Evolutionary conservation across 2,329 filamentous ascomycete genomes (phyloP), one percentile per base, ranked within the genome.

Genomic region (Penicillium sp.): DNA sequence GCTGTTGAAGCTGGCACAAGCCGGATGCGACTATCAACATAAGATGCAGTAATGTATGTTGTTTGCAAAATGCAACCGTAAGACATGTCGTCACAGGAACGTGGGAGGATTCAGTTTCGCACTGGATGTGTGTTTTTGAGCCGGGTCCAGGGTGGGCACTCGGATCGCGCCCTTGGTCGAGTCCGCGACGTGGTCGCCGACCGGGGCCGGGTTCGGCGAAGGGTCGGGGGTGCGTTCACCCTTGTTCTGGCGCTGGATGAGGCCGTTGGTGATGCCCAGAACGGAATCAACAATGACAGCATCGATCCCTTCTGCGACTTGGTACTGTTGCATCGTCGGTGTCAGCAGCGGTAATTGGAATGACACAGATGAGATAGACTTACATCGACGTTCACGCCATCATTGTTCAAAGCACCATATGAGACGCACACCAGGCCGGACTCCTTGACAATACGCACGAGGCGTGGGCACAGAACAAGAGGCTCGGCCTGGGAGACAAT

Each of bases 221-320:
- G 29, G 58, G 43, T 28, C 57, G 20, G 43, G 59, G 32, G 42
- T 57, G 41, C 31, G 58, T 9, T 56, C 53, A 9, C 47, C 31
- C 38, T 50, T 57, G 37, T 42, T 53, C 26, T 62, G 53, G 26
- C 56, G 51, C 40, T 70, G 69, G 2, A 87, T 93, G 46, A 98
- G 76, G 1, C 88, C 91, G 67, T 95, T 89, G 32, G 91, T 82
- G 53, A 98, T 96, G 27, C 87, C 87, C 19, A 97, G 78, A 3
- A 98, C 91, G 47, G 81, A 93, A 63, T 98, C 93, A 10, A 97
- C 93, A 59, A 98, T 98, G 38, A 98, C 91, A 1, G 93, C 93
- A 62, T 98, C 93, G 47, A 98, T 96, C 33, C 93, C 91, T 67
- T 96, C 87, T 39, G 87, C 86, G 7, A 94, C 87, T 82, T 98